Percentiles rank a stretch among this genome's conserved stretches.
These are phyloP conservation scores for Mastigamoeba balamuthi DNA, from an alignment of 78 protist genomes.

Conservation along the genomic window DNA sequence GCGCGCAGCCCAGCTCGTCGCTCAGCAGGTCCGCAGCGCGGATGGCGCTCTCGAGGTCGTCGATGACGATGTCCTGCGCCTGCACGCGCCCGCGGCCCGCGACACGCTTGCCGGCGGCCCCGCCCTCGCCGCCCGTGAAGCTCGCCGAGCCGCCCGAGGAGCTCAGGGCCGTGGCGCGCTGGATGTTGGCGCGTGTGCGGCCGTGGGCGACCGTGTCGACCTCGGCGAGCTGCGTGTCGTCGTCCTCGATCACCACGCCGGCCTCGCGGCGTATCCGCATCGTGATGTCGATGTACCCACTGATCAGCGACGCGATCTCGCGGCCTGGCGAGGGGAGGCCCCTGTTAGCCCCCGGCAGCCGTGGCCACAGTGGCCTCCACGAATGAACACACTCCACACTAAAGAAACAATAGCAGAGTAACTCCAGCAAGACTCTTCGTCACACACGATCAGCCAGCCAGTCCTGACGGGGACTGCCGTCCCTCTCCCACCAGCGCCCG, in stretches of 20 bases:
- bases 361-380: too few relatives aligned
- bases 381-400: too few relatives aligned
- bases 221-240: conserved; percentile 10
- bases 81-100: too few relatives aligned
- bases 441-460: too few relatives aligned
- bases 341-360: too few relatives aligned
- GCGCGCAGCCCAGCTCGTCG: conserved; percentile 10
- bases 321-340: conserved; percentile 19
- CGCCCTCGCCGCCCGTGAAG: neutral
- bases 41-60: conserved; percentile 38
- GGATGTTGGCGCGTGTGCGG: too few relatives aligned
- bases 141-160: neutral
- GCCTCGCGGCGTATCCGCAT: conserved; percentile 27
- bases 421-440: too few relatives aligned
- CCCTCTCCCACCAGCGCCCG: too few relatives aligned
- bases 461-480: too few relatives aligned
- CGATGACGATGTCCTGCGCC: conserved; percentile 37
- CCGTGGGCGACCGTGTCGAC: conserved; percentile 21
- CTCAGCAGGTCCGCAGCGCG: conserved; percentile 31
- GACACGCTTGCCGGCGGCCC: neutral
- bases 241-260: neutral
- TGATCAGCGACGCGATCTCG: conserved; percentile 26
- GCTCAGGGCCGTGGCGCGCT: conserved; percentile 4
- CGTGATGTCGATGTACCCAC: conserved; percentile 57
- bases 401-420: too few relatives aligned